phyloP scores from a whole-genome alignment of 805 yeast genomes.

The Saccharomycopsis sp. region DNA sequence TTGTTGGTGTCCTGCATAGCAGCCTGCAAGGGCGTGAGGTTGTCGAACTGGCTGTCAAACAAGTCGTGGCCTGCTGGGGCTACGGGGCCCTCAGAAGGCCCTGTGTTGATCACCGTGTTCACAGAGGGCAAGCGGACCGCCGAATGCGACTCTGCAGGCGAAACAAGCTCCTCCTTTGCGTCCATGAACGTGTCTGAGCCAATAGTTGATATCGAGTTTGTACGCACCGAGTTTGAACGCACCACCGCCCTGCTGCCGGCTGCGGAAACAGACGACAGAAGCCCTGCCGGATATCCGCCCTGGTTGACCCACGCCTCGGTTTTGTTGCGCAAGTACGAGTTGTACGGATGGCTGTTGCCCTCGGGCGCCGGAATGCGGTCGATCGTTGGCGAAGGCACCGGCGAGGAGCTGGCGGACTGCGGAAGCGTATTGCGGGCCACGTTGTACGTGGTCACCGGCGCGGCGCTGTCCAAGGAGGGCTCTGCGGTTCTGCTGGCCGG shows the following conservation, averaged over 20 bases:
- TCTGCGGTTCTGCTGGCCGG: not conserved
- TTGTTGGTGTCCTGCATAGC: not conserved
- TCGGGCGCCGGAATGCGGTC: constrained; percentile 1
- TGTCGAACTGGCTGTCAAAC: constrained; percentile 7
- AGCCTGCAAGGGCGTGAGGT: constrained; percentile 1
- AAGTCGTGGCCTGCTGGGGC: not conserved
- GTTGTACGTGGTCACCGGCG: not conserved
- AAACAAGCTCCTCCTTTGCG: constrained; percentile 18
- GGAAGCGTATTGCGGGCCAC: not conserved
- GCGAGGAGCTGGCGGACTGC: not conserved
- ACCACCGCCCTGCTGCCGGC: not conserved
- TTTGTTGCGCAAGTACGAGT: not conserved
- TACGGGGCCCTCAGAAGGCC: not conserved
- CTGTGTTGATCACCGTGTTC: not conserved
- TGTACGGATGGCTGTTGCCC: constrained; percentile 1
- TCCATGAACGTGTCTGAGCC: constrained; percentile 16
- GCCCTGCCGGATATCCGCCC: not conserved
- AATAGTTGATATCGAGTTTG: constrained; percentile 12
- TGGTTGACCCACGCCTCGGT: constrained; percentile 1
- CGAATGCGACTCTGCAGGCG: constrained; percentile 7
- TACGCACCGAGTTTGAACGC: not conserved
- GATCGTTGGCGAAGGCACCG: constrained; percentile 1
- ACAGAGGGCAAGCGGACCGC: not conserved
- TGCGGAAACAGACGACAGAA: not conserved
- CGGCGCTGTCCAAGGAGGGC: not conserved